These are phyloP conservation scores for Phytophthora agathidicida DNA, from an alignment of 352 stramenopile genomes.

Conservation along the genomic window DNA sequence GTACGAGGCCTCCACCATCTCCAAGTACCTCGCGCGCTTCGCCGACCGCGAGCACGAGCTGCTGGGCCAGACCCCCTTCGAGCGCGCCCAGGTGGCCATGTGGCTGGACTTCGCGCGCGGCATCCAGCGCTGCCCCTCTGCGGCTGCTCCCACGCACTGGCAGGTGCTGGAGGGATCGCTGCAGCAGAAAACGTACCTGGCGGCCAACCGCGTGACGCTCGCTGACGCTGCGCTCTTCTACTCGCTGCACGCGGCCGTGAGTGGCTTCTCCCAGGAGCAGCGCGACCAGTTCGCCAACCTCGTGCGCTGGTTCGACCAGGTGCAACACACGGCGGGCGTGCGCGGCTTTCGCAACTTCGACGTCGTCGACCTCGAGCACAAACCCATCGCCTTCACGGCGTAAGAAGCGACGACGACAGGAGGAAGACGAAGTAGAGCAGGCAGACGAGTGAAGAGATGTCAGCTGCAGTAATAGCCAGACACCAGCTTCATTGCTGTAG, in stretches of 20 bases:
- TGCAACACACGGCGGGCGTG: constrained; percentile 85
- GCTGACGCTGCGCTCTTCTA: constrained; percentile 84
- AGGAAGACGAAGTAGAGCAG: background rate
- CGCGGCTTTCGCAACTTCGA: constrained; percentile 81
- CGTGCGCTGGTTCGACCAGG: constrained; percentile 86
- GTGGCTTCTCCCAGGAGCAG: constrained; percentile 42
- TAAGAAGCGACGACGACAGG: constrained; percentile 46
- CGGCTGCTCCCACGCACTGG: constrained; percentile 56
- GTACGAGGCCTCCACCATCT: constrained; percentile 76
- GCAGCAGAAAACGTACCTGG: constrained; percentile 68
- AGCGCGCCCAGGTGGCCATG: constrained; percentile 78
- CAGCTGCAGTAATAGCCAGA: constrained; percentile 15
- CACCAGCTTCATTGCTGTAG: no score
- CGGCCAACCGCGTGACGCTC: constrained; percentile 73
- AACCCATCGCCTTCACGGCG: constrained; percentile 66
- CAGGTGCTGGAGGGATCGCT: constrained; percentile 65
- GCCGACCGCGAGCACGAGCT: constrained; percentile 79
- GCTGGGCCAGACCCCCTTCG: constrained; percentile 57
- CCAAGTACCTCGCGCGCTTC: constrained; percentile 75
- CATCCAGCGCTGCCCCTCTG: constrained; percentile 45
- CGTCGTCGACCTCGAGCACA: constrained; percentile 54
- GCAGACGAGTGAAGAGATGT: background rate
- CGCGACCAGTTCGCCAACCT: constrained; percentile 60
- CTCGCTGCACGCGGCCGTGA: constrained; percentile 50
- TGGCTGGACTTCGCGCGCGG: constrained; percentile 73